Conservation (phyloP, 2,329 filamentous ascomycete genomes). For the Aspergillus terreus region DNA sequence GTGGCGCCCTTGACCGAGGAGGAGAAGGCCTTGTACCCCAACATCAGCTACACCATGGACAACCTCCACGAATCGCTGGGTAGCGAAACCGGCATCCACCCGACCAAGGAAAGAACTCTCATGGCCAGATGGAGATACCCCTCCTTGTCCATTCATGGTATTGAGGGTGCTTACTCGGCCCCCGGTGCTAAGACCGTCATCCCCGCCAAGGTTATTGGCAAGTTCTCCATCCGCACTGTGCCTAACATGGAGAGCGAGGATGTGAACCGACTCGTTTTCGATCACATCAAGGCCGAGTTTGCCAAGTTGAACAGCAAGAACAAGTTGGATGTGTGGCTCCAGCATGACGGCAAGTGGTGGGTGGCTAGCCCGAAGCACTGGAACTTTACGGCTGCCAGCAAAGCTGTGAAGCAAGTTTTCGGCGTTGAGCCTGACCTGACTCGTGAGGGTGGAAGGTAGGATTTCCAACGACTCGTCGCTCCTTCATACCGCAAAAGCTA, state of each 20-base stretch:
- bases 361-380: slow-evolving; percentile 96
- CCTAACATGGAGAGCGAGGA: slow-evolving; percentile 93
- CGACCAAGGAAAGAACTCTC: slow-evolving; percentile 84
- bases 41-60: slow-evolving; percentile 94
- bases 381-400: slow-evolving; percentile 93
- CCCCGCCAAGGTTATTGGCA: slow-evolving; percentile 93
- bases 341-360: slow-evolving; percentile 98
- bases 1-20: slow-evolving; percentile 84
- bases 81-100: slow-evolving; percentile 79
- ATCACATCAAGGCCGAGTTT: slow-evolving; percentile 79
- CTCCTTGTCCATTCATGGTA: slow-evolving; percentile 86
- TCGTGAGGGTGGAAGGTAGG: slow-evolving; percentile 83
- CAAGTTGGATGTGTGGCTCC: slow-evolving; percentile 71
- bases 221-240: slow-evolving; percentile 97
- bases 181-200: slow-evolving; percentile 98
- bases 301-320: slow-evolving; percentile 90
- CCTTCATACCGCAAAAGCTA: slow-evolving; percentile 13
- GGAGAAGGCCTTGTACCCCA: slow-evolving; percentile 81
- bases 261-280: slow-evolving; percentile 80
- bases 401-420: slow-evolving; percentile 95
- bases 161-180: slow-evolving; percentile 91
- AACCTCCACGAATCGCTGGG: slow-evolving; percentile 90
- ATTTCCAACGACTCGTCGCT: slow-evolving; percentile 6
- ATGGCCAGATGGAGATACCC: slow-evolving; percentile 97
- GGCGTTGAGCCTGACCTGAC: slow-evolving; percentile 92